Evolutionary conservation across 2,329 filamentous ascomycete species (phyloP).

Genomic region (Phyllosticta capitalensis): DNA sequence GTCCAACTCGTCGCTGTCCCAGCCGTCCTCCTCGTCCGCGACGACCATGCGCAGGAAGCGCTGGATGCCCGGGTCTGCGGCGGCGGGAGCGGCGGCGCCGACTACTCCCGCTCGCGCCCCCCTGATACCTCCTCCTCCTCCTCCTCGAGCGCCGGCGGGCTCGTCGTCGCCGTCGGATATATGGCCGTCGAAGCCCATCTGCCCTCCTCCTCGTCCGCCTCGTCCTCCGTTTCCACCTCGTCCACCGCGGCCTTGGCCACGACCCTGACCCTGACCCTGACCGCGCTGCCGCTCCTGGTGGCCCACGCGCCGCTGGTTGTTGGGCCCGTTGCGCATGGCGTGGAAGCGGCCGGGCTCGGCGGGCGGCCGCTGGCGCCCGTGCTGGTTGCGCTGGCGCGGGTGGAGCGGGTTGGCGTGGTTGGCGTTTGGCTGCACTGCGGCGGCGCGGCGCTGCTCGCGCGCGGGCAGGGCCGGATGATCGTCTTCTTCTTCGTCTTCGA

Average conservation of each 20-base stretch:
- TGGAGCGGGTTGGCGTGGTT: no score
- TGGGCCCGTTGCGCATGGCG: no score
- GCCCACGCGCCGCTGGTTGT: no score
- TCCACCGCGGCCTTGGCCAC: no score
- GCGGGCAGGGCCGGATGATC: no score
- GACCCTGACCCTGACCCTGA: no score
- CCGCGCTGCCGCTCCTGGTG: not conserved
- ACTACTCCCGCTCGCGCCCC: no score
- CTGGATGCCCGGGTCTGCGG: constrained; percentile 32
- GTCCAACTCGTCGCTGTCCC: constrained; percentile 50
- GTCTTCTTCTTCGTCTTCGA: not conserved
- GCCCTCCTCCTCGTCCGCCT: no score
- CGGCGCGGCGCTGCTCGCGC: not conserved
- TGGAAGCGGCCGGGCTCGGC: not conserved
- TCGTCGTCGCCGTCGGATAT: no score
- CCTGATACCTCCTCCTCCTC: not conserved
- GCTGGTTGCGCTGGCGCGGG: not conserved
- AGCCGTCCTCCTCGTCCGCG: constrained; percentile 48
- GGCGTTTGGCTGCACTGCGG: not conserved
- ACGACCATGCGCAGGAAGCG: constrained; percentile 43
- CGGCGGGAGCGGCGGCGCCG: no score
- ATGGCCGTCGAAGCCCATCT: no score
- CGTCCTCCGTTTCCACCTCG: no score
- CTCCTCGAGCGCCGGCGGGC: not conserved
- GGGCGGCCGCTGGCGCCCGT: not conserved